These are phyloP conservation scores for Thecaphora frezii DNA, from an alignment of 1,284 basidiomycete genomes.

Conservation along the genomic window DNA sequence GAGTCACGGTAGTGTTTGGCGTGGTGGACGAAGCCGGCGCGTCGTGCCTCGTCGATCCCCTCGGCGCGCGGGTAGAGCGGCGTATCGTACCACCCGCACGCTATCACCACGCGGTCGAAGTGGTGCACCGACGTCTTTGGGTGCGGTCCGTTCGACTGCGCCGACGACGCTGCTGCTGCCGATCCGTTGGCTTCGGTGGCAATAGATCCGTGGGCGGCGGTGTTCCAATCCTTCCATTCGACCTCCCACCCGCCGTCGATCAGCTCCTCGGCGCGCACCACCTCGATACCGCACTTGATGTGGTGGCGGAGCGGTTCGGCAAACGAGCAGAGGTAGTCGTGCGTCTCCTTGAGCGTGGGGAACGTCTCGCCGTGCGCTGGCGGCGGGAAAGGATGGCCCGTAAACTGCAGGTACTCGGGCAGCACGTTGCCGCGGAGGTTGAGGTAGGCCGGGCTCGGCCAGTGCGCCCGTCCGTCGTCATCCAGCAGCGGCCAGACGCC, in stretches of 20 bases:
- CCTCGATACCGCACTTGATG: slow-evolving; percentile 33
- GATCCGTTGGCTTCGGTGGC: neutral
- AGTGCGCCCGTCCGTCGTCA: slow-evolving; percentile 28
- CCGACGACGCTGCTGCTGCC: neutral
- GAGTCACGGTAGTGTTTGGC: slow-evolving; percentile 51
- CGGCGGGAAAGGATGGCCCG: slow-evolving; percentile 22
- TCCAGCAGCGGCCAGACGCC: slow-evolving; percentile 21
- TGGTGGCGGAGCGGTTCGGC: slow-evolving; percentile 19
- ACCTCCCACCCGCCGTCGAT: slow-evolving; percentile 27
- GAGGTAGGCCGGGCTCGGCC: slow-evolving; percentile 48
- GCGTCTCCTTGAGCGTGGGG: slow-evolving; percentile 42
- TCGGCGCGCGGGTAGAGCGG: slow-evolving; percentile 36
- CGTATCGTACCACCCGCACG: slow-evolving; percentile 46
- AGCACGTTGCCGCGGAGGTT: slow-evolving; percentile 48
- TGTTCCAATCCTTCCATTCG: slow-evolving; percentile 25
- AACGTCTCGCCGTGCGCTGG: slow-evolving; percentile 38
- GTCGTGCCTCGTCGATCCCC: slow-evolving; percentile 22
- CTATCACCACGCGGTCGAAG: slow-evolving; percentile 39
- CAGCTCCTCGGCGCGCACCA: slow-evolving; percentile 37
- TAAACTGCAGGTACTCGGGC: slow-evolving; percentile 47
- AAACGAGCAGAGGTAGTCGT: slow-evolving; percentile 29
- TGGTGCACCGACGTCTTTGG: slow-evolving; percentile 1
- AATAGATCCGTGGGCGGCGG: neutral
- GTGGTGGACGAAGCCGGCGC: slow-evolving; percentile 35
- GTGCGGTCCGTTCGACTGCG: neutral